A percentile compares a stretch with the other conserved stretches of the same genome.
Evolutionary conservation across 2,329 filamentous ascomycete species (phyloP).

Genomic region (Teratosphaeriaceae sp.): DNA sequence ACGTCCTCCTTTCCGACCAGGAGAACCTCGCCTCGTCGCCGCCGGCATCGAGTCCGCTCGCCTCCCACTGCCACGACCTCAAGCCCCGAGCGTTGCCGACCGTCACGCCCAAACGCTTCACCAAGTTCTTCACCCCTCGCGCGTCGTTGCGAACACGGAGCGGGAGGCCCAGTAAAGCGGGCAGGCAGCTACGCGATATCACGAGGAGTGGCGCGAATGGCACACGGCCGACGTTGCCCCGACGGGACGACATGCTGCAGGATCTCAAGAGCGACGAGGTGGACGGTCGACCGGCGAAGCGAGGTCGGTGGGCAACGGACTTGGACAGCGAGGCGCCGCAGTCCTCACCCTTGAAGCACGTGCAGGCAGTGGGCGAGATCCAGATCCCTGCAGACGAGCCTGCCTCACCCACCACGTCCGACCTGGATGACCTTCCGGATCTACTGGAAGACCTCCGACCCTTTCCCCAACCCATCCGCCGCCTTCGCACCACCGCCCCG

Average conservation of each 20-base stretch:
- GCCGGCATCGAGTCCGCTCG: conserved; percentile 10
- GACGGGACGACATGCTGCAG: conserved; percentile 12
- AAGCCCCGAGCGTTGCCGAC: conserved; percentile 43
- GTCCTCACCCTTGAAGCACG: conserved; percentile 42
- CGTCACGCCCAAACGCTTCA: conserved; percentile 47
- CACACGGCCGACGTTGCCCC: conserved; percentile 7
- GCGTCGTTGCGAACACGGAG: conserved; percentile 23
- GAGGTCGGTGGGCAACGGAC: conserved; percentile 27
- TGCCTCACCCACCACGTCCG: conserved; percentile 12
- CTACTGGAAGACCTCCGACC: conserved; percentile 35
- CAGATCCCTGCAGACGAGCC: conserved; percentile 15
- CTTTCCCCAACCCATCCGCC: conserved; percentile 37
- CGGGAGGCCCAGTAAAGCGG: conserved; percentile 31
- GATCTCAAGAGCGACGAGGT: conserved; percentile 11
- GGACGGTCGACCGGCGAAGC: conserved; percentile 23
- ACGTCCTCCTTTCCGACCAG: conserved; percentile 18
- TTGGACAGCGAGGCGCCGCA: conserved; percentile 42
- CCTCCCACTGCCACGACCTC: conserved; percentile 15
- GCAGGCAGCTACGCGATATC: conserved; percentile 44
- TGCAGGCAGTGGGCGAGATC: conserved; percentile 16
- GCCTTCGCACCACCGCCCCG: conserved; percentile 29
- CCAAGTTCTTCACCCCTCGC: conserved; percentile 45
- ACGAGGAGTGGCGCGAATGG: conserved; percentile 41
- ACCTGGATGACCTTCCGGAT: conserved; percentile 33
- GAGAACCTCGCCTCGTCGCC: conserved; percentile 29